Base-by-base conservation (phyloP, 1,284 basidiomycete species). In the Trametes pubescens region DNA sequence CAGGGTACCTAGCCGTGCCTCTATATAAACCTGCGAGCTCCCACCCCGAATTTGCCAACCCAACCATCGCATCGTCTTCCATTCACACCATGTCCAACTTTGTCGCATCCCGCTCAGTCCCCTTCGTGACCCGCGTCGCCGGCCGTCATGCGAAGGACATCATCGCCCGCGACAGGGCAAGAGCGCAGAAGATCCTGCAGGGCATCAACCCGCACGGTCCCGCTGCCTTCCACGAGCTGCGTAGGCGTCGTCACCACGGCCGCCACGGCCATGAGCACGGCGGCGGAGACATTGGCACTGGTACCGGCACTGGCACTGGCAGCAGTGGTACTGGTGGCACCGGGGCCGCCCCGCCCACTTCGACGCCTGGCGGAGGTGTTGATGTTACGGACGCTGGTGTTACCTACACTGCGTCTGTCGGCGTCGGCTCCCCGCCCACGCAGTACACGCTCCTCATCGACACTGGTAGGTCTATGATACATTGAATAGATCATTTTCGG, bases 381-480 rank as follows among this genome's bases (percentile, higher is more conserved):
- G 80, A 85, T 56, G 85, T 84, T 26, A 86, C 82, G 34, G 83
- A 88, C 72, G 77, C 85, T 51, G 83, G 84, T 57, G 81, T 85
- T 43, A 78, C 78, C 40, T 89, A 90, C 74, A 78, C 82, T 52
- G 82, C 84, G 1, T 73, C 77, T 3, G 80, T 89, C 56, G 84
- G 83, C 44, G 84, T 90, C 49, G 89, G 89, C 44, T 82, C 68
- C 65, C 88, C 88, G 6, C 74, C 87, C 16, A 88, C 86, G 3
- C 73, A 76, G 18, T 90, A 86, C 83, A 77, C 72, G 1, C 81
- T 88, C 58, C 74, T 88, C 62, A 83, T 88, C 47, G 86, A 88
- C 65, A 88, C 84, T 0, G 86, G 84, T 75, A 59, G n/a, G 54
- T 32, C 34, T 16, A 57, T 26, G 29, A 0, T 16, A 4, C 24